phyloP scores from a whole-genome alignment of 768 basidiomycete species.

The Calvatia gigantea region DNA sequence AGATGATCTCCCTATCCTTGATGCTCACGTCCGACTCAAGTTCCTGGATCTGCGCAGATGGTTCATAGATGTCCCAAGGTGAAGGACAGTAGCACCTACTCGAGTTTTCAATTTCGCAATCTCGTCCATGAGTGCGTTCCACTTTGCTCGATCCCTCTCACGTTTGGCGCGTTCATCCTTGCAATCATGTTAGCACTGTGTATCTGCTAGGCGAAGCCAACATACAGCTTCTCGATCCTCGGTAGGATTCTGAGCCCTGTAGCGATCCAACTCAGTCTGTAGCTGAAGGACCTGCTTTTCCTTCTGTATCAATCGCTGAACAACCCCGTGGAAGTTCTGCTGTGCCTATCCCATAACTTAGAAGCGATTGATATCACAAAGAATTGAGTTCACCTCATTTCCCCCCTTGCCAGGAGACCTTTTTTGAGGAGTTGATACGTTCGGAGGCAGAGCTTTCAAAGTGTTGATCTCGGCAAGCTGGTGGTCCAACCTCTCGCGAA shows the following conservation, averaged over 20 bases:
- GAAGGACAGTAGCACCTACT: slow-evolving; percentile 36
- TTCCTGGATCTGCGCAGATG: slow-evolving; percentile 44
- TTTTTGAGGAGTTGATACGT: slow-evolving; percentile 30
- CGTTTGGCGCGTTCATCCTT: slow-evolving; percentile 74
- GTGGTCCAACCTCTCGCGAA: slow-evolving; percentile 54
- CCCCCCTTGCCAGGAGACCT: slow-evolving; percentile 46
- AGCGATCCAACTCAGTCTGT: slow-evolving; percentile 64
- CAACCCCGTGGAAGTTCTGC: slow-evolving; percentile 67
- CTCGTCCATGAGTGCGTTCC: slow-evolving; percentile 72
- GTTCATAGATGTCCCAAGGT: not conserved
- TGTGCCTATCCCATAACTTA: not conserved
- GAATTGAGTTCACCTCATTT: slow-evolving; percentile 46
- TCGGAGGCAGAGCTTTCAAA: slow-evolving; percentile 48
- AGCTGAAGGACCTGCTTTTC: slow-evolving; percentile 81
- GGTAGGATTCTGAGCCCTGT: slow-evolving; percentile 53
- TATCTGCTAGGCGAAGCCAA: not conserved
- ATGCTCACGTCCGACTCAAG: slow-evolving; percentile 40
- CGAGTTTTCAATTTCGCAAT: slow-evolving; percentile 65
- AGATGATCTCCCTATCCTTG: slow-evolving; percentile 72
- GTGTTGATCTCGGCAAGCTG: slow-evolving; percentile 69
- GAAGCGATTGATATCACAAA: not conserved
- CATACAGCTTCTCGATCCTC: slow-evolving; percentile 62
- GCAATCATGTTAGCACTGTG: not conserved
- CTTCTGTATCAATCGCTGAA: slow-evolving; percentile 78
- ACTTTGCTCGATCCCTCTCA: slow-evolving; percentile 72